A percentile compares a stretch with the other conserved stretches of the same genome.
phyloP scores from a whole-genome alignment of 257 asterid genomes.

The Gardenia jasminoides region DNA sequence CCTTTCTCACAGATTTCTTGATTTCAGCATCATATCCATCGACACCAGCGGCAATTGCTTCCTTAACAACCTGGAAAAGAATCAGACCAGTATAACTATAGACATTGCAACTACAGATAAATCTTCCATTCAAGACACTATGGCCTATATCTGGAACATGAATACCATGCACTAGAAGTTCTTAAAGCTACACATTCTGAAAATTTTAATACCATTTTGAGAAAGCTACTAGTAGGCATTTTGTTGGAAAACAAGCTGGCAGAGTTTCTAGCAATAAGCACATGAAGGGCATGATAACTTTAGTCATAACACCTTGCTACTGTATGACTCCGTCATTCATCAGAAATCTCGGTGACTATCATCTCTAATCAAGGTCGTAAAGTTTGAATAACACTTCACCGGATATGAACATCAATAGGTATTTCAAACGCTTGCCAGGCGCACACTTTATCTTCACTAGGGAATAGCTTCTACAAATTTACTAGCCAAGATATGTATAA shows the following conservation, averaged over 20 bases:
- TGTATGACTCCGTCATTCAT: not conserved
- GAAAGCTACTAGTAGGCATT: not conserved
- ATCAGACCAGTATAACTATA: constrained; percentile 1
- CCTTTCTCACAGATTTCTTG: constrained; percentile 74
- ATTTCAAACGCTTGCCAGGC: not conserved
- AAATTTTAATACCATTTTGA: not conserved
- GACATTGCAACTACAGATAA: not conserved
- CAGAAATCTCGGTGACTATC: not conserved
- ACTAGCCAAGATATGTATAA: not conserved
- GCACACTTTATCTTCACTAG: not conserved
- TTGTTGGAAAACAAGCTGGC: not conserved
- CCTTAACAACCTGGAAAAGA: constrained; percentile 68
- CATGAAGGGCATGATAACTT: not conserved
- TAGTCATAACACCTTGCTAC: not conserved
- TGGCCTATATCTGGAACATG: not conserved
- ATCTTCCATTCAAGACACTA: not conserved
- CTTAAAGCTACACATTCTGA: not conserved
- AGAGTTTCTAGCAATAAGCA: not conserved
- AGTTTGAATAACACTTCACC: not conserved
- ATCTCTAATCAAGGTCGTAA: not conserved
- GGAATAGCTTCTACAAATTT: not conserved
- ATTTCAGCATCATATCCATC: constrained; percentile 78
- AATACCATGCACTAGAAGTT: not conserved
- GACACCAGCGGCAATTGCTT: constrained; percentile 76
- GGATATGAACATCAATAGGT: not conserved